Evolutionary conservation across 208 protist species (phyloP).

Genomic region (Crithidia expoeki): DNA sequence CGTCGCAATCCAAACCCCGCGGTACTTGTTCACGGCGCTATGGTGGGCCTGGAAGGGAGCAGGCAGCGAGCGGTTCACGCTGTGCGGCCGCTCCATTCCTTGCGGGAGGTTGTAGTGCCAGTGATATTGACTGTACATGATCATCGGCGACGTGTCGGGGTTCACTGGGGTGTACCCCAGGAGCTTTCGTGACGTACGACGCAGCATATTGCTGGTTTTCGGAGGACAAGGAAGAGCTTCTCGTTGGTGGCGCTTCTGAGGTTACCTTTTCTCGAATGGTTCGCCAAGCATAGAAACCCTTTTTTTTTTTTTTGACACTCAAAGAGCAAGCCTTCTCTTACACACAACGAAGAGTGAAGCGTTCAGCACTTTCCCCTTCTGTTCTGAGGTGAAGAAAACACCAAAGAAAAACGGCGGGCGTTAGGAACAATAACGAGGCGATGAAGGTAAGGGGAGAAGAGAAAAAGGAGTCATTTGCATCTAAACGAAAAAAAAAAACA

Average conservation of each 20-base stretch:
- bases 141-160: conserved; percentile 89
- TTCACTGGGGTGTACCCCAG: conserved; percentile 86
- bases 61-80: conserved; percentile 77
- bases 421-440: too few relatives aligned
- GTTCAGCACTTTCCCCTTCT: too few relatives aligned
- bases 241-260: too few relatives aligned
- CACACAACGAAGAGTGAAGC: too few relatives aligned
- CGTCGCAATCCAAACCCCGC: conserved; percentile 84
- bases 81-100: conserved; percentile 82
- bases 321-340: too few relatives aligned
- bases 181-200: conserved; percentile 41
- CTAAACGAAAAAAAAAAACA: too few relatives aligned
- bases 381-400: too few relatives aligned
- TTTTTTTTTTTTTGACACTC: neutral
- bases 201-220: conserved; percentile 47
- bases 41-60: conserved; percentile 70
- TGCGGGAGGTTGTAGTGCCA: conserved; percentile 92
- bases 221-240: too few relatives aligned
- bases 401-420: too few relatives aligned
- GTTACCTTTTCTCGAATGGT: too few relatives aligned
- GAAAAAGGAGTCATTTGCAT: too few relatives aligned
- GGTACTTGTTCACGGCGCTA: conserved; percentile 80
- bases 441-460: too few relatives aligned
- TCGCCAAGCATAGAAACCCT: neutral
- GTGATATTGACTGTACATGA: conserved; percentile 87